These are phyloP conservation scores for Boletellus sp. DNA, from an alignment of 1,284 basidiomycete species.

Conservation along the genomic window DNA sequence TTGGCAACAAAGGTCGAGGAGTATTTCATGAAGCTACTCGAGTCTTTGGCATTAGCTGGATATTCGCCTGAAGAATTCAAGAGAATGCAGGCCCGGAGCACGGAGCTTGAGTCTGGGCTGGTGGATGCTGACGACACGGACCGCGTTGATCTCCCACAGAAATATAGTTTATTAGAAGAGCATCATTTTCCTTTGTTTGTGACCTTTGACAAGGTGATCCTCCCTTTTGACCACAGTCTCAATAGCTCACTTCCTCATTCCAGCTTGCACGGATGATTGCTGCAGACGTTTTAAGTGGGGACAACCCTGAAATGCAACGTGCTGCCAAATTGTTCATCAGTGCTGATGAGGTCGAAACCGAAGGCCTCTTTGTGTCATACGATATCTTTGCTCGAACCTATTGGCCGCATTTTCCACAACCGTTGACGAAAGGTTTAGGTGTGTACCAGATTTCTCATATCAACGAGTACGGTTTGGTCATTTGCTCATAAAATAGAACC, in stretches of 20 bases:
- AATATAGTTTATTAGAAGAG: slow-evolving; percentile 57
- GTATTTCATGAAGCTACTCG: slow-evolving; percentile 53
- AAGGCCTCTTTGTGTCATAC: slow-evolving; percentile 42
- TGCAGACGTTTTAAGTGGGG: slow-evolving; percentile 18
- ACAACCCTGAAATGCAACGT: slow-evolving; percentile 5
- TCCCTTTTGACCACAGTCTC: not conserved
- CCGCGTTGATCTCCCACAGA: slow-evolving; percentile 46
- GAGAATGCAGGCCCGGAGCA: slow-evolving; percentile 20
- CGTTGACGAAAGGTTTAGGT: slow-evolving; percentile 57
- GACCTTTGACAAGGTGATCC: slow-evolving; percentile 55
- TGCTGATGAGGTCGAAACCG: slow-evolving; percentile 12
- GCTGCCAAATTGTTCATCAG: slow-evolving; percentile 13
- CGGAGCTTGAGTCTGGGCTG: slow-evolving; percentile 33
- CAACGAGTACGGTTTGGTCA: not conserved
- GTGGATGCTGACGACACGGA: slow-evolving; percentile 50
- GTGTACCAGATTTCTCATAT: slow-evolving; percentile 4
- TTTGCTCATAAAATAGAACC: slow-evolving; percentile 42
- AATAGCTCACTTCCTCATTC: slow-evolving; percentile 5
- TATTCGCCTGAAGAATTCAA: slow-evolving; percentile 39
- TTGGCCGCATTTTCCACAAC: slow-evolving; percentile 62
- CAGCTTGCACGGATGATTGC: slow-evolving; percentile 18
- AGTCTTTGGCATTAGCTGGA: slow-evolving; percentile 43
- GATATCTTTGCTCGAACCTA: slow-evolving; percentile 51
- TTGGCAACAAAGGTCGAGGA: slow-evolving; percentile 65
- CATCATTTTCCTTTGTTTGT: slow-evolving; percentile 70